Percentiles rank a stretch among this genome's conserved stretches.
Evolutionary conservation across 495 filamentous ascomycete genomes (phyloP).

Genomic region (Acidiella bohemica): DNA sequence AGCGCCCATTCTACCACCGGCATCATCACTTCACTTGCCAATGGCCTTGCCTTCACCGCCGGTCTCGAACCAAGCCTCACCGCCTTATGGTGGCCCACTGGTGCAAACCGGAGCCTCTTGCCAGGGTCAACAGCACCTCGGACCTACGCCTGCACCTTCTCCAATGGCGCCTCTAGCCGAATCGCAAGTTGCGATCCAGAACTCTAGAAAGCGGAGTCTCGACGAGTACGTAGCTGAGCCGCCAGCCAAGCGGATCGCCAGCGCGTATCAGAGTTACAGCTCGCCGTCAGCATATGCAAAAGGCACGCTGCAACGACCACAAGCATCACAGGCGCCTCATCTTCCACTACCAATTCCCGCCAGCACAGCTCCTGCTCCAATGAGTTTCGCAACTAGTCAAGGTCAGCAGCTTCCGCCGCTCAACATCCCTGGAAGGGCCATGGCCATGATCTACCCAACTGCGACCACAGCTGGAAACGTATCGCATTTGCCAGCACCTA

Average conservation of each 20-base stretch:
- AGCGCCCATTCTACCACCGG: constrained; percentile 38
- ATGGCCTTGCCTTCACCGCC: constrained; percentile 44
- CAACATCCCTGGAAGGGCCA: constrained; percentile 33
- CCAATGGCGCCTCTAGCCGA: constrained; percentile 38
- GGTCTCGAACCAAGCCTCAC: constrained; percentile 33
- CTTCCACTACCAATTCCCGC: constrained; percentile 43
- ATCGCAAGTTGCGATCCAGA: not conserved
- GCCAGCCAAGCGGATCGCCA: constrained; percentile 47
- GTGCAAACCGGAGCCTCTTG: not conserved
- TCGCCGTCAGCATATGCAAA: constrained; percentile 28
- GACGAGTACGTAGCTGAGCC: constrained; percentile 53
- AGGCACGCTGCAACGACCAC: constrained; percentile 9
- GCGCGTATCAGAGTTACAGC: constrained; percentile 24
- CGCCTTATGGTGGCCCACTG: constrained; percentile 19
- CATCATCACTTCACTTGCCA: constrained; percentile 27
- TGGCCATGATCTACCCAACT: constrained; percentile 47
- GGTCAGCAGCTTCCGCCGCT: constrained; percentile 20
- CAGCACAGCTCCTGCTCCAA: constrained; percentile 17
- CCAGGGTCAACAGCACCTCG: no score
- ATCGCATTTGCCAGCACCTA: constrained; percentile 32
- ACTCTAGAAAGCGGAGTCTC: constrained; percentile 52
- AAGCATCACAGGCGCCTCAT: constrained; percentile 21
- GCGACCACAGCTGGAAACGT: constrained; percentile 36
- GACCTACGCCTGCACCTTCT: constrained; percentile 29
- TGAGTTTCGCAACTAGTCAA: constrained; percentile 19